Evolutionary conservation across 257 asterid genomes (phyloP), one percentile per base, ranked within the genome.

Genomic region (Ehretia macrophylla): DNA sequence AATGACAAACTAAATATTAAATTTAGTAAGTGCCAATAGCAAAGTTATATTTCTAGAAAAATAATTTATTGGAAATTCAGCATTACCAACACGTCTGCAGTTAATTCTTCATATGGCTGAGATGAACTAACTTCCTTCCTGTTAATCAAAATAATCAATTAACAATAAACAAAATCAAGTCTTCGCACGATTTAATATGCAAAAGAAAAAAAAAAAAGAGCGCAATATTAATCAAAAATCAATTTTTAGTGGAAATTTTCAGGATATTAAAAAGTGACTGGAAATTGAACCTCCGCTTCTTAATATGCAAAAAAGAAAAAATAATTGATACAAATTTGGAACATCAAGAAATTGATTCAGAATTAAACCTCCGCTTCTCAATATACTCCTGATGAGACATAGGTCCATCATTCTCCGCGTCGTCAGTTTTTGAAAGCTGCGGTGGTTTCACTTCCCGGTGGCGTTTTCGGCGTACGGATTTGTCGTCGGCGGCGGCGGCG

Each of bases 371-470:
- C 63, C 75, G 70, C 50, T 82, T 84, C 45, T 70, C 75, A 56
- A 89, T 81, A 59, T 86, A 89, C 11, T 86, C 88, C 50, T 74
- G 79, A 76, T 89, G 97, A 62, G 95, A 80, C 94, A 89, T 77
- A 42, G 94, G 92, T 39, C 82, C 76, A 51, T 81, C 85, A 53
- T 61, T 62, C 59, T 66, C 78, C 45, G 71, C 74, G 38, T 52
- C 66, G 46, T 67, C 75, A 37, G 32, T 20, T 23, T 17, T 57
- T 58, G 17, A 76, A 56, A 68, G 68, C 11, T 68, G 60, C 59
- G 69, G 70, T 53, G 75, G 73, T 61, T 64, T 65, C 42, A 55
- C 39, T 38, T 62, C 72, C 6, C 69, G 80, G 49, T 79, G 80
- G 79, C 88, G 88, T 76, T 85, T 85, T 16, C 66, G 65, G 27